Conservation (phyloP, 75 land plant genomes). For the Gnetum montanum region DNA sequence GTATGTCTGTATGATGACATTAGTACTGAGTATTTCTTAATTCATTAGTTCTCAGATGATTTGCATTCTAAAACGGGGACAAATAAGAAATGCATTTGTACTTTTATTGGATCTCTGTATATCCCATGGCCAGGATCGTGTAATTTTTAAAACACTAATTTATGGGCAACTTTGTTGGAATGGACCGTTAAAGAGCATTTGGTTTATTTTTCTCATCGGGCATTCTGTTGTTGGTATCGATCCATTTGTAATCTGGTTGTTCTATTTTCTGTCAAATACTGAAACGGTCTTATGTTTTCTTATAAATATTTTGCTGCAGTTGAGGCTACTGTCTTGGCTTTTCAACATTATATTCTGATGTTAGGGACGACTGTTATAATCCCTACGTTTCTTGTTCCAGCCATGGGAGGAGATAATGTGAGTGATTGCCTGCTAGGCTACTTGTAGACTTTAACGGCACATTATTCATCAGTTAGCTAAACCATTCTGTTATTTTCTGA, state of each 20-base stretch:
- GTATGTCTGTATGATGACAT: no score
- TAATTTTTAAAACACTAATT: background rate
- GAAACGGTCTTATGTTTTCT: background rate
- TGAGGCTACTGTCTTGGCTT: slow-evolving; percentile 58
- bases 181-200: background rate
- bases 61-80: background rate
- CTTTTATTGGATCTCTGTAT: background rate
- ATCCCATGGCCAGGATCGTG: background rate
- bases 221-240: background rate
- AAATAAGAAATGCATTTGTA: no score
- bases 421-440: no score
- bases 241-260: background rate
- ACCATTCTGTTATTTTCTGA: no score
- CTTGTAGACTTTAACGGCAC: background rate
- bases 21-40: background rate
- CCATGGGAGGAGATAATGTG: slow-evolving; percentile 86
- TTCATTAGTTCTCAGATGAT: background rate
- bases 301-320: slow-evolving; percentile 23
- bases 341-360: slow-evolving; percentile 86
- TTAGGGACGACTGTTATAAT: slow-evolving; percentile 85
- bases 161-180: background rate
- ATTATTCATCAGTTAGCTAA: no score
- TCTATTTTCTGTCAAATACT: background rate
- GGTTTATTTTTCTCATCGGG: background rate
- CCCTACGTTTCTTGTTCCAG: slow-evolving; percentile 64